A percentile compares a stretch with the other conserved stretches of the same genome.
phyloP scores from a whole-genome alignment of 495 filamentous ascomycete species.

The Usnea hakonensis region DNA sequence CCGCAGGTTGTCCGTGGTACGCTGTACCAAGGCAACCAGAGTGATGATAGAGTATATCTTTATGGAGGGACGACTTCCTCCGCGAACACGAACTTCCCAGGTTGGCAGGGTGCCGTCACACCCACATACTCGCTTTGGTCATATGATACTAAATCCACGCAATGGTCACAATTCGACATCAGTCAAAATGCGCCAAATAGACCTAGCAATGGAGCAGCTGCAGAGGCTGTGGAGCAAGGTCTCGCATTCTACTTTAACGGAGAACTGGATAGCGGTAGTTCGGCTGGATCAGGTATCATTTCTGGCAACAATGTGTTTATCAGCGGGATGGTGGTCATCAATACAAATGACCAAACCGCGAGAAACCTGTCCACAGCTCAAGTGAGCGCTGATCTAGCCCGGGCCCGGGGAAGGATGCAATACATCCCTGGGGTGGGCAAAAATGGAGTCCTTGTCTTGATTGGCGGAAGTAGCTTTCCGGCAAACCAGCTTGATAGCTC shows the following conservation, averaged over 20 bases:
- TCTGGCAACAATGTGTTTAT: no score
- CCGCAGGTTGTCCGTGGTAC: slow-evolving; percentile 32
- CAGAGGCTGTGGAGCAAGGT: not conserved
- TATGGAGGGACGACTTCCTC: slow-evolving; percentile 33
- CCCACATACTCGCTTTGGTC: slow-evolving; percentile 28
- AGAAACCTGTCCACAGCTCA: no score
- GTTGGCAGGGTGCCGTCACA: slow-evolving; percentile 24
- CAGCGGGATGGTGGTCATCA: no score
- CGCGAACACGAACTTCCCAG: slow-evolving; percentile 31
- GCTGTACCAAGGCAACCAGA: slow-evolving; percentile 28
- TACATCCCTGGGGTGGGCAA: no score
- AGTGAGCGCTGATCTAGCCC: no score
- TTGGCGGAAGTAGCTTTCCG: no score
- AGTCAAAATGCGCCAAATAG: not conserved
- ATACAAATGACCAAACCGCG: no score
- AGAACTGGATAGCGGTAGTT: slow-evolving; percentile 31
- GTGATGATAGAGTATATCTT: slow-evolving; percentile 27
- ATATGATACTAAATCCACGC: slow-evolving; percentile 17
- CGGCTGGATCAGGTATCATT: no score
- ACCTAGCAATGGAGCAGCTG: not conserved
- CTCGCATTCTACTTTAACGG: slow-evolving; percentile 40
- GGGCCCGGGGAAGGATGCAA: no score
- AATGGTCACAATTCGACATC: slow-evolving; percentile 27
- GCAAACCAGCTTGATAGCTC: no score
- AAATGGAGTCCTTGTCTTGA: no score